phyloP scores from a whole-genome alignment of 176 grass and related monocot genomes.

The Carex pumila region DNA sequence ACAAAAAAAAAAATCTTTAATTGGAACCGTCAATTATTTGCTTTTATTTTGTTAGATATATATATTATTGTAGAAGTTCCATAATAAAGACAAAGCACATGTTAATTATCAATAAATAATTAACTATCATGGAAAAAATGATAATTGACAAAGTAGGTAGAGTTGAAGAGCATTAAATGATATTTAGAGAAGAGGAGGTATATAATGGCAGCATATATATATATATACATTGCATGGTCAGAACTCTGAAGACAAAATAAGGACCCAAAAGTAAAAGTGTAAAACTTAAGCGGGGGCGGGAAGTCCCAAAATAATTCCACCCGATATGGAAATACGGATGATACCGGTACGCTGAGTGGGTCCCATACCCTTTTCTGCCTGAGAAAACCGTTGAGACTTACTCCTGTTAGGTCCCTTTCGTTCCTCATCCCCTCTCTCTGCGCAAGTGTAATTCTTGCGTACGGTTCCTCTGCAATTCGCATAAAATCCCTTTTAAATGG shows the following conservation, averaged over 20 bases:
- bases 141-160: not conserved
- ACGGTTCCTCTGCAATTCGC: constrained; percentile 5
- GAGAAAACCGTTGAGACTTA: constrained; percentile 21
- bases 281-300: constrained; percentile 4
- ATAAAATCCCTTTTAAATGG: not conserved
- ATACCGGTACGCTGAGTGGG: constrained; percentile 2
- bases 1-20: no score
- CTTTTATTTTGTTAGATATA: no score
- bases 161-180: constrained; percentile 1
- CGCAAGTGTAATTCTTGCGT: constrained; percentile 9
- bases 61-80: not conserved
- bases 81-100: not conserved
- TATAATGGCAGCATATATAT: not conserved
- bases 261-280: constrained; percentile 4
- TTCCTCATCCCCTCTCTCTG: not conserved
- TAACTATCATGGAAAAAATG: not conserved
- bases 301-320: constrained; percentile 4
- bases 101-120: not conserved
- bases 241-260: not conserved
- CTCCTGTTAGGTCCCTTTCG: constrained; percentile 17
- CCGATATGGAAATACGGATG: constrained; percentile 22
- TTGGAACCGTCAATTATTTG: no score
- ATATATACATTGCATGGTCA: not conserved
- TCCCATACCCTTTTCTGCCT: not conserved
- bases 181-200: not conserved